Evolutionary conservation across 441 rosid genomes (phyloP).

Genomic region (Pelargonium myrrhifolium): DNA sequence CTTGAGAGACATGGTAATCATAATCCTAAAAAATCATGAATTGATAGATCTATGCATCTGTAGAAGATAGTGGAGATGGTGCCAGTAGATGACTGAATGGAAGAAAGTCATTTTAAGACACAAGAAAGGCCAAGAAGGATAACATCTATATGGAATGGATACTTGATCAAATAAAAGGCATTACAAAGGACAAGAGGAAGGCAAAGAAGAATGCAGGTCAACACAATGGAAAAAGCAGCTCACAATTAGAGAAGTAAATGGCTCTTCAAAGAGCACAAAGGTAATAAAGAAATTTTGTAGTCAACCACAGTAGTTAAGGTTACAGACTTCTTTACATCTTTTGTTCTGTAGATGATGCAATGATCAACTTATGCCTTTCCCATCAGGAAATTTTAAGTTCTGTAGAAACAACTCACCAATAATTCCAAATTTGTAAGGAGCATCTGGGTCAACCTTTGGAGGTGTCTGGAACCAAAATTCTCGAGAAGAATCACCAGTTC

Average conservation of each 20-base stretch:
- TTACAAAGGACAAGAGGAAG: not conserved
- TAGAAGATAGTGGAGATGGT: not conserved
- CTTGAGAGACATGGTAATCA: slow-evolving; percentile 2
- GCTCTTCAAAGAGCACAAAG: not conserved
- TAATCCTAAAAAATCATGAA: not conserved
- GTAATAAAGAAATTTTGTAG: not conserved
- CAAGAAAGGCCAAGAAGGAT: not conserved
- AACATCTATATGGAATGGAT: not conserved
- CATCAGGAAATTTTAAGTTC: not conserved
- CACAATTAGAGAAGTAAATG: not conserved
- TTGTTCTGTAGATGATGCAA: not conserved
- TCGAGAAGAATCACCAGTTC: slow-evolving; percentile 42
- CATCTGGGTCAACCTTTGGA: slow-evolving; percentile 52
- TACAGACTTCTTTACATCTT: not conserved
- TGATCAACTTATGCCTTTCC: not conserved
- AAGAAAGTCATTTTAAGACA: not conserved
- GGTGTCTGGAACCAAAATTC: slow-evolving; percentile 73
- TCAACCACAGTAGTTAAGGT: not conserved
- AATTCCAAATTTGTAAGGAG: slow-evolving; percentile 60
- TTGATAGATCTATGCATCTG: not conserved
- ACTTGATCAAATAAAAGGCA: not conserved
- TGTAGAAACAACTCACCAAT: slow-evolving; percentile 39
- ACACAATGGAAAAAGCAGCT: not conserved
- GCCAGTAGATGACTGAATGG: not conserved
- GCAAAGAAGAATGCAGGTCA: not conserved